Conservation (phyloP, 768 basidiomycete genomes). For the Sporobolomyces roseus region DNA sequence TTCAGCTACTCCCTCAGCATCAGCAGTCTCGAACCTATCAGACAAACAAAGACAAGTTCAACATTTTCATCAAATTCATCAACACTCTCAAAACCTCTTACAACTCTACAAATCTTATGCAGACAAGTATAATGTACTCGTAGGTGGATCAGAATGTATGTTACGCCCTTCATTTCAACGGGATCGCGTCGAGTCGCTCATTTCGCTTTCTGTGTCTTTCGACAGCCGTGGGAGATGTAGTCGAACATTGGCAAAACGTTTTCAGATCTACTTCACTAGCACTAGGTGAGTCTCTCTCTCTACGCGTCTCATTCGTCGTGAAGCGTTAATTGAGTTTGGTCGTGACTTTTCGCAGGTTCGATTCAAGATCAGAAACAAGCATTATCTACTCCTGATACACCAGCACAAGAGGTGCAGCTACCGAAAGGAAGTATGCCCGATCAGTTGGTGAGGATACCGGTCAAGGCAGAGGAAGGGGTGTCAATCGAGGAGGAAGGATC, state of each 20-base stretch:
- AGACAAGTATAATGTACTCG: constrained; percentile 32
- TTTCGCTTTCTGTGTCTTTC: too few species aligned
- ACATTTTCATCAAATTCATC: constrained; percentile 29
- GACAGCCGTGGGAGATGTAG: constrained; percentile 40
- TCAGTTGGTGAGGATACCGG: constrained; percentile 36
- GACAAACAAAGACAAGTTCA: constrained; percentile 42
- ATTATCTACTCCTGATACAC: background rate
- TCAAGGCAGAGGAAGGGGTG: too few species aligned
- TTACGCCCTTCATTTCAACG: background rate
- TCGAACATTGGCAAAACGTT: constrained; percentile 45
- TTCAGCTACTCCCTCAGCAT: background rate
- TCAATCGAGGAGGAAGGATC: too few species aligned
- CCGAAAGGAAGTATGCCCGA: constrained; percentile 22
- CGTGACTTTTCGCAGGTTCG: constrained; percentile 14
- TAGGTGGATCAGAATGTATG: constrained; percentile 38
- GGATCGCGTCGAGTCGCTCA: background rate
- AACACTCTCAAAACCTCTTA: constrained; percentile 26
- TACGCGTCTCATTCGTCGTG: too few species aligned
- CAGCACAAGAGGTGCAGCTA: background rate
- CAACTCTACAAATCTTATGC: constrained; percentile 18
- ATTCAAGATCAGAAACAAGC: background rate
- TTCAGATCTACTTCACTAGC: constrained; percentile 43
- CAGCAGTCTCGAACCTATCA: constrained; percentile 8
- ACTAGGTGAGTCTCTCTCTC: constrained; percentile 24
- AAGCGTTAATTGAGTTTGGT: too few species aligned